Conservation (phyloP, 169 alveolate species). For the Plasmodium fragile region DNA sequence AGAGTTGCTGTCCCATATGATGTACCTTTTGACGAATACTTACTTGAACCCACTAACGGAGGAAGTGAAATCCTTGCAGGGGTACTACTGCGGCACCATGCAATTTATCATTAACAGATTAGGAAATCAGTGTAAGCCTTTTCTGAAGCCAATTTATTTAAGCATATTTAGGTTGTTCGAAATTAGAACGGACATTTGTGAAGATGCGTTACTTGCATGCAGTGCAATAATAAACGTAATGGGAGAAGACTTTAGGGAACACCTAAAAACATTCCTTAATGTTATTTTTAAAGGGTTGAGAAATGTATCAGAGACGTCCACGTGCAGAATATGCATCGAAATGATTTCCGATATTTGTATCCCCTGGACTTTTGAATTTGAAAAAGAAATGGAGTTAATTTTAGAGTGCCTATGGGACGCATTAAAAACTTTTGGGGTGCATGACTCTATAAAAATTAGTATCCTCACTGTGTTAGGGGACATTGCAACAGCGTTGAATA, state of each 20-base stretch:
- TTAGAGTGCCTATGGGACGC: slow-evolving; percentile 78
- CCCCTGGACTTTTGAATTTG: slow-evolving; percentile 81
- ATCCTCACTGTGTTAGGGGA: slow-evolving; percentile 92
- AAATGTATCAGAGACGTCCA: slow-evolving; percentile 75
- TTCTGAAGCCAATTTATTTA: slow-evolving; percentile 77
- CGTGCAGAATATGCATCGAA: slow-evolving; percentile 85
- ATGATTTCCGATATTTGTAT: slow-evolving; percentile 89
- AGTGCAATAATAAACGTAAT: slow-evolving; percentile 87
- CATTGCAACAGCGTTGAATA: slow-evolving; percentile 91
- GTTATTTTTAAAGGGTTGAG: slow-evolving; percentile 77
- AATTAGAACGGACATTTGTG: slow-evolving; percentile 77
- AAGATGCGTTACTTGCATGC: slow-evolving; percentile 89
- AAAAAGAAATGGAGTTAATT: slow-evolving; percentile 79
- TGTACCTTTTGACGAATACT: slow-evolving; percentile 74
- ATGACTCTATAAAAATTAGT: slow-evolving; percentile 89
- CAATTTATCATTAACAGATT: slow-evolving; percentile 83
- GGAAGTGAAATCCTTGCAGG: slow-evolving; percentile 75
- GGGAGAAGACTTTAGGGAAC: slow-evolving; percentile 76
- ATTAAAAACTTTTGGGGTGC: slow-evolving; percentile 85
- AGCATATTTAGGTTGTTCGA: slow-evolving; percentile 73
- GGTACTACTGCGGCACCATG: slow-evolving; percentile 82
- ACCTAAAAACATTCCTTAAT: slow-evolving; percentile 72
- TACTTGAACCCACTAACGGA: slow-evolving; percentile 75
- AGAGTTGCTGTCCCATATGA: slow-evolving; percentile 80
- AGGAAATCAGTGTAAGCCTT: slow-evolving; percentile 77